phyloP scores from a whole-genome alignment of 2,329 filamentous ascomycete species.

The Anthostomella pinea region DNA sequence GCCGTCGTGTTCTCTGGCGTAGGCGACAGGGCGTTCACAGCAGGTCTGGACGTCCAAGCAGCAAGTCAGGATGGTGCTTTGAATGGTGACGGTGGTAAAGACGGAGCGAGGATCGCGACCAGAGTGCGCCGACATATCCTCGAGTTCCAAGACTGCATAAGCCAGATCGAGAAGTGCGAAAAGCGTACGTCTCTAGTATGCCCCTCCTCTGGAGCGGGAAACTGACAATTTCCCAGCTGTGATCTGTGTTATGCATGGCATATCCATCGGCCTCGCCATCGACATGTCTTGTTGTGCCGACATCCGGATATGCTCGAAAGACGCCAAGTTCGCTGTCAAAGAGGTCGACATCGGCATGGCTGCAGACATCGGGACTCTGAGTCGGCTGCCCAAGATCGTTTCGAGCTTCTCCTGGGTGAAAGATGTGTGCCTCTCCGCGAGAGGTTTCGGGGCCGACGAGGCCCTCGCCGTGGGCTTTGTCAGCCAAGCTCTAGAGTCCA shows the following conservation, averaged over 20 bases:
- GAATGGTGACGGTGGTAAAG: slow-evolving; percentile 36
- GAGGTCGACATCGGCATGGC: slow-evolving; percentile 81
- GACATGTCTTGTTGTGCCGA: slow-evolving; percentile 71
- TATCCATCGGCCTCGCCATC: slow-evolving; percentile 74
- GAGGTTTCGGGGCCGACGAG: slow-evolving; percentile 67
- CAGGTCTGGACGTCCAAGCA: slow-evolving; percentile 79
- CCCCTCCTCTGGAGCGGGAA: neutral
- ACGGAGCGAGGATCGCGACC: slow-evolving; percentile 64
- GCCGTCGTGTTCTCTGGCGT: slow-evolving; percentile 76
- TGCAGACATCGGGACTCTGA: slow-evolving; percentile 74
- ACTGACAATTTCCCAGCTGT: slow-evolving; percentile 54
- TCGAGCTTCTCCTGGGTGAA: slow-evolving; percentile 74
- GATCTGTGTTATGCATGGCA: slow-evolving; percentile 76
- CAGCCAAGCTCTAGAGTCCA: slow-evolving; percentile 56
- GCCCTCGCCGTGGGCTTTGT: slow-evolving; percentile 70
- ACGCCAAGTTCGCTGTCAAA: slow-evolving; percentile 67
- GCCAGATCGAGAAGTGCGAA: slow-evolving; percentile 77
- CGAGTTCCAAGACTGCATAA: slow-evolving; percentile 78
- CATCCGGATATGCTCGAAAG: slow-evolving; percentile 61
- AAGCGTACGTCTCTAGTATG: slow-evolving; percentile 60
- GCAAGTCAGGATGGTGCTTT: slow-evolving; percentile 54
- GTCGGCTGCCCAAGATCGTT: slow-evolving; percentile 70
- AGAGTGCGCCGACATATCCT: slow-evolving; percentile 64
- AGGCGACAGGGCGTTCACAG: slow-evolving; percentile 79
- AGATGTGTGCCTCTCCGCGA: slow-evolving; percentile 70